Percentiles rank a stretch among this genome's conserved stretches.
These are phyloP conservation scores for Hyaloperonospora arabidopsidis DNA, from an alignment of 352 stramenopile species.

Conservation along the genomic window DNA sequence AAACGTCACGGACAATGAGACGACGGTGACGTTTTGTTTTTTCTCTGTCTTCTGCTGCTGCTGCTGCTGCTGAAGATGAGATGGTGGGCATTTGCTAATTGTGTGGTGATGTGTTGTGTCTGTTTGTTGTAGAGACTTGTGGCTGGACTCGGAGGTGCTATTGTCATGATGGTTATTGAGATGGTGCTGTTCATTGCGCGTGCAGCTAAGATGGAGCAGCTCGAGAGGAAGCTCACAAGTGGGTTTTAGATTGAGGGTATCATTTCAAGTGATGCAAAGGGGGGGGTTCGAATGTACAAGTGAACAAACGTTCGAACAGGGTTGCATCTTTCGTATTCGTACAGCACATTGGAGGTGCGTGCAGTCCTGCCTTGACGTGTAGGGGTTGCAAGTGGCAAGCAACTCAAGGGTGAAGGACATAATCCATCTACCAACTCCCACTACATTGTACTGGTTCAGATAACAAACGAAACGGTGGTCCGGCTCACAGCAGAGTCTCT, in stretches of 20 bases:
- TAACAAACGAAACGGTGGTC: too few relatives aligned
- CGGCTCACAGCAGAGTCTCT: too few relatives aligned
- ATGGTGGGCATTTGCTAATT: too few relatives aligned
- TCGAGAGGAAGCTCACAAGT: conserved; percentile 32
- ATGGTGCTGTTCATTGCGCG: conserved; percentile 83
- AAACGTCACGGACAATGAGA: conserved; percentile 67
- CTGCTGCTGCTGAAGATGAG: conserved; percentile 5
- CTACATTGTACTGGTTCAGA: too few relatives aligned
- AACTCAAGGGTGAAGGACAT: too few relatives aligned
- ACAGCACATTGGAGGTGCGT: neutral
- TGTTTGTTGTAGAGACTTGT: conserved; percentile 43
- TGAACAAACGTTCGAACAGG: too few relatives aligned
- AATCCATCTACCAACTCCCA: too few relatives aligned
- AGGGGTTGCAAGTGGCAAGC: conserved; percentile 7
- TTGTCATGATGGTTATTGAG: conserved; percentile 84
- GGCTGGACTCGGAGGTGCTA: conserved; percentile 53
- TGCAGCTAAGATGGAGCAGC: conserved; percentile 51
- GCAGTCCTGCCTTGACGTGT: conserved; percentile 24
- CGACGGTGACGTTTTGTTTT: conserved; percentile 46
- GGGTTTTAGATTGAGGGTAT: conserved; percentile 33
- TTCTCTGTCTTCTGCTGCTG: neutral
- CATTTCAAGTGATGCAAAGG: too few relatives aligned
- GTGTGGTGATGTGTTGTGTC: neutral
- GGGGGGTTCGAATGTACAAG: too few relatives aligned
- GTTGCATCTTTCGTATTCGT: neutral